These are phyloP conservation scores for Pseudogymnoascus destructans DNA, from an alignment of 2,329 filamentous ascomycete genomes.

Conservation along the genomic window DNA sequence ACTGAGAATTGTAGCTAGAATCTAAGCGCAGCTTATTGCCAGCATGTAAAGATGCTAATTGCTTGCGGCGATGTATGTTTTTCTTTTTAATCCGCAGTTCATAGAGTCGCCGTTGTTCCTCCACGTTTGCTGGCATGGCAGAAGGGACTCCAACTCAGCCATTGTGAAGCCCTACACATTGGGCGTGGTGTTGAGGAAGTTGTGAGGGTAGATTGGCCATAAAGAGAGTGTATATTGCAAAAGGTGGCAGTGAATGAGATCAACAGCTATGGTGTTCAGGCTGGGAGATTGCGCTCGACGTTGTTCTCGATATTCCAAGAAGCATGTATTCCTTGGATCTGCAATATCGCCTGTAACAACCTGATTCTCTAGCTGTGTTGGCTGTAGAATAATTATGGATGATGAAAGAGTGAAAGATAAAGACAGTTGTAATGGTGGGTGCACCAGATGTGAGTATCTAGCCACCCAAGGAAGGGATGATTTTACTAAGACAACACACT, in stretches of 20 bases:
- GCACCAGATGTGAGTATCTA: too few species aligned
- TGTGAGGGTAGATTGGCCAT: neutral
- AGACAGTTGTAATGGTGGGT: too few species aligned
- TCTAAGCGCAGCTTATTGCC: neutral
- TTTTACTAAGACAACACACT: too few species aligned
- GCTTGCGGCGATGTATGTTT: neutral
- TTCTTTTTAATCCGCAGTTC: neutral
- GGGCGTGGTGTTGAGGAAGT: neutral
- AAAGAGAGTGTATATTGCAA: neutral
- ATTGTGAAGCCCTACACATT: neutral
- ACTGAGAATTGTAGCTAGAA: slow-evolving; percentile 15
- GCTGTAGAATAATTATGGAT: neutral
- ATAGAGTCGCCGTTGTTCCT: neutral
- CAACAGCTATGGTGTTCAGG: neutral
- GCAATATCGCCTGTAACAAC: neutral
- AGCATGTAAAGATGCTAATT: neutral
- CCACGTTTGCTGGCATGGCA: neutral
- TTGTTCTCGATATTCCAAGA: neutral
- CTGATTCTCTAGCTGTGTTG: neutral
- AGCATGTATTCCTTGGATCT: neutral
- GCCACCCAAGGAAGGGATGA: too few species aligned
- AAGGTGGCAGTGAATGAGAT: neutral
- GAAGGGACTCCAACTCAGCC: neutral
- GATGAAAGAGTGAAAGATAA: neutral
- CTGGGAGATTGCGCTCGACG: neutral